These are phyloP conservation scores for Heritiera fomes DNA, from an alignment of 345 rosid species.

Conservation along the genomic window DNA sequence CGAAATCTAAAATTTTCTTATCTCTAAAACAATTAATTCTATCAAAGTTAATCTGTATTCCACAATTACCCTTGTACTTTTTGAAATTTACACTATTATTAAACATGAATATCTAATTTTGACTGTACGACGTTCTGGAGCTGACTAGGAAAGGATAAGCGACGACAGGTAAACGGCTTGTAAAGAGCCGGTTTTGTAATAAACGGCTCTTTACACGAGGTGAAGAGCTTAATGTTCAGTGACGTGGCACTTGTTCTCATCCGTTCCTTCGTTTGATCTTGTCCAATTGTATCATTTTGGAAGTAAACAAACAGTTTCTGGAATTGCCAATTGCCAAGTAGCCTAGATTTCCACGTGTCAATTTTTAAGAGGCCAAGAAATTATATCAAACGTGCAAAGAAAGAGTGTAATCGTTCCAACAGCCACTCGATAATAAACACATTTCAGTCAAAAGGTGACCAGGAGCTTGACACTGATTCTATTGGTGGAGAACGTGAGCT, in stretches of 20 bases:
- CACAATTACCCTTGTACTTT: too few relatives aligned
- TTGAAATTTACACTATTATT: too few relatives aligned
- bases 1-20: too few relatives aligned
- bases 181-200: constrained; percentile 5
- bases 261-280: background rate
- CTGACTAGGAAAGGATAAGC: constrained; percentile 7
- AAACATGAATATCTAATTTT: background rate
- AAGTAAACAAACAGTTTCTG: too few relatives aligned
- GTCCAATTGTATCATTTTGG: background rate
- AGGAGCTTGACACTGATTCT: background rate
- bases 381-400: background rate
- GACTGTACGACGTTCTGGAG: background rate
- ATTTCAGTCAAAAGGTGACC: background rate
- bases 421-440: background rate
- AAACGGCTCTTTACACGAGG: constrained; percentile 5
- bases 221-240: background rate
- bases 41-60: too few relatives aligned
- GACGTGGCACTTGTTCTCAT: constrained; percentile 9
- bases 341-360: background rate
- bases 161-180: background rate
- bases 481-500: background rate
- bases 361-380: background rate
- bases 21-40: too few relatives aligned
- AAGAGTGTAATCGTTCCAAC: background rate
- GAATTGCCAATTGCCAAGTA: background rate